Base-by-base conservation (phyloP, 2,329 filamentous ascomycete species). In the Stemphylium beticola region DNA sequence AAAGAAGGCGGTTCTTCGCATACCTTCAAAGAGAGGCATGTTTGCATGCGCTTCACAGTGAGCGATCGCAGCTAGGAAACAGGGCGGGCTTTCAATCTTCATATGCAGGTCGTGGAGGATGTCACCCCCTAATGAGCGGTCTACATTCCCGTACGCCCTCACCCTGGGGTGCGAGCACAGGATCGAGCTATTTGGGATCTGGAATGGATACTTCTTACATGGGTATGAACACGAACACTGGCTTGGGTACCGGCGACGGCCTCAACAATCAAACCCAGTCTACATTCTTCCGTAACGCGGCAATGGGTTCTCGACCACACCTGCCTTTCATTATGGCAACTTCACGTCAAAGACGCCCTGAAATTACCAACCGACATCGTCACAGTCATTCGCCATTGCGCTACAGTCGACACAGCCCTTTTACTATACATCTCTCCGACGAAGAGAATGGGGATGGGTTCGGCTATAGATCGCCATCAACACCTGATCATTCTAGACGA, bases 391-490 rank as follows among this genome's bases (percentile, higher is more conserved):
- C 47, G n/a, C 47, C 57, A 17, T 52, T 37, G 15, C 31, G 29
- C 6, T 29, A 49, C 14, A 15, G 17, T 11, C 37, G 33, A 31
- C 39, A 20, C 20, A 49, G 44, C 26, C 39, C 47, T 20, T 50
- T 46, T 49, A 10, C 48, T 14, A 20, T 41, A 10, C 15, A 20
- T 15, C 24, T 42, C 11, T 34, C 62, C 39, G 34, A 54, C n/a
- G 47, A 59, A 36, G 49, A 50, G 8, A 46, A 55, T 29, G 46
- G 49, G 15, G 52, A 58, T 20, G 58, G 65, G 12, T 53, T 61
- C 14, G 62, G 58, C 15, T 56, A 41, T n/a, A 47, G 49, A 24
- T 22, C 24, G 3, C 49, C 43, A 17, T 32, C 39, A 10, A 32
- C 22, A 26, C 36, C 31, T 12, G 22, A 33, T 4, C 31, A 22